A percentile compares a stretch with the other conserved stretches of the same genome.
Conservation (phyloP, 495 filamentous ascomycete genomes). For the Diplogelasinospora grovesii region DNA sequence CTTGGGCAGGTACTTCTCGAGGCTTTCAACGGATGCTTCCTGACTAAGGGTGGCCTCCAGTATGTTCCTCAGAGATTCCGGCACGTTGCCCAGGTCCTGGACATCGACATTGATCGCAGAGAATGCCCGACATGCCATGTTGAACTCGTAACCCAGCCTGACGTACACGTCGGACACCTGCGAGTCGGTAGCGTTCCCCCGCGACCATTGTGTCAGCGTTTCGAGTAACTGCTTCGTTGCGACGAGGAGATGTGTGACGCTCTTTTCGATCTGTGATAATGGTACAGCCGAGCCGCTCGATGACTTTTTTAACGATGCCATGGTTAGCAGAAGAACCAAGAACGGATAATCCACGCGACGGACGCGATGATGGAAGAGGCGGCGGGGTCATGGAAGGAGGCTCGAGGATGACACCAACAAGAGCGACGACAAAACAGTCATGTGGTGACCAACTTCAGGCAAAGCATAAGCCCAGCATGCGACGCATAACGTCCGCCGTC, state of each 20-base stretch:
- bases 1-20: conserved; percentile 84
- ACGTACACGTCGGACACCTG: conserved; percentile 98
- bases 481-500: conserved; percentile 15
- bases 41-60: conserved; percentile 94
- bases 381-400: not conserved
- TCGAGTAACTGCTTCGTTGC: conserved; percentile 97
- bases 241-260: conserved; percentile 93
- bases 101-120: conserved; percentile 94
- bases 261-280: conserved; percentile 94
- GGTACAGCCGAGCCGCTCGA: conserved; percentile 36
- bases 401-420: too few relatives aligned
- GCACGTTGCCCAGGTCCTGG: conserved; percentile 86
- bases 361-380: not conserved
- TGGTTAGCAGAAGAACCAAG: conserved; percentile 9
- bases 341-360: not conserved
- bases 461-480: not conserved
- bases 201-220: conserved; percentile 95
- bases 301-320: conserved; percentile 29
- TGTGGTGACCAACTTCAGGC: too few relatives aligned
- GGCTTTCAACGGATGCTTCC: conserved; percentile 84
- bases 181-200: conserved; percentile 79
- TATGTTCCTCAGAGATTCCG: conserved; percentile 81
- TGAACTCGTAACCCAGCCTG: conserved; percentile 95
- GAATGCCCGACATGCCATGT: conserved; percentile 94
- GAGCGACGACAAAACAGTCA: too few relatives aligned